Conservation (phyloP, 768 basidiomycete genomes). For the Leccinum imitatum region DNA sequence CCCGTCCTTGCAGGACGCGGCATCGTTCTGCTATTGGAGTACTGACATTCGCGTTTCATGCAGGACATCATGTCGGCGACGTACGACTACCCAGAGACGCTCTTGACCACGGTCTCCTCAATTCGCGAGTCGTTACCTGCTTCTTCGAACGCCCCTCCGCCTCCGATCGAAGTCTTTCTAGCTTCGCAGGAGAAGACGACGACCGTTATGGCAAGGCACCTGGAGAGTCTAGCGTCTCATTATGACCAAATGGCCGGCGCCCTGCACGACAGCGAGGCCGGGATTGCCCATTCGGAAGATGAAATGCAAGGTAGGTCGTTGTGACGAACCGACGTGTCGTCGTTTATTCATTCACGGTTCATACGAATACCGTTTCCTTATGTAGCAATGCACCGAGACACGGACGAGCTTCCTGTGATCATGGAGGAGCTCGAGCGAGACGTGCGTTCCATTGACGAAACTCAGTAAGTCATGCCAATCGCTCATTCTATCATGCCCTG, state of each 20-base stretch:
- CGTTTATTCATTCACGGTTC: neutral
- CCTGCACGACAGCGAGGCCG: conserved; percentile 65
- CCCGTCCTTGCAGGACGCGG: neutral
- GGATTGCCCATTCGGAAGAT: conserved; percentile 63
- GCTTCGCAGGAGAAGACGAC: conserved; percentile 53
- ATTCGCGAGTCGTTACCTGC: conserved; percentile 55
- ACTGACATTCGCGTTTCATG: neutral
- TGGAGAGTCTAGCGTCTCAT: conserved; percentile 72
- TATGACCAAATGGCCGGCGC: conserved; percentile 77
- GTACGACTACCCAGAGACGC: conserved; percentile 65
- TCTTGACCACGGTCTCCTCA: conserved; percentile 52
- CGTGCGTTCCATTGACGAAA: conserved; percentile 48
- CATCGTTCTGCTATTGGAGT: neutral
- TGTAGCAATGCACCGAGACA: conserved; percentile 78
- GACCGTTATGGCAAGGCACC: conserved; percentile 66
- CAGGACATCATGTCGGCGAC: conserved; percentile 65
- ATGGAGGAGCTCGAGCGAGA: conserved; percentile 69
- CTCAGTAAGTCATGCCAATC: conserved; percentile 49
- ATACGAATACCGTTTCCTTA: neutral
- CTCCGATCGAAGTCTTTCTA: conserved; percentile 46
- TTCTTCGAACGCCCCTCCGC: conserved; percentile 25
- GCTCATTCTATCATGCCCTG: neutral
- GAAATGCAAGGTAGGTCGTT: conserved; percentile 58
- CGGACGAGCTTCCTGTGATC: conserved; percentile 72
- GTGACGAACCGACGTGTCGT: neutral